Percentiles rank a stretch among this genome's conserved stretches.
phyloP scores from a whole-genome alignment of 2,329 filamentous ascomycete genomes.

The Fusarium compactum region DNA sequence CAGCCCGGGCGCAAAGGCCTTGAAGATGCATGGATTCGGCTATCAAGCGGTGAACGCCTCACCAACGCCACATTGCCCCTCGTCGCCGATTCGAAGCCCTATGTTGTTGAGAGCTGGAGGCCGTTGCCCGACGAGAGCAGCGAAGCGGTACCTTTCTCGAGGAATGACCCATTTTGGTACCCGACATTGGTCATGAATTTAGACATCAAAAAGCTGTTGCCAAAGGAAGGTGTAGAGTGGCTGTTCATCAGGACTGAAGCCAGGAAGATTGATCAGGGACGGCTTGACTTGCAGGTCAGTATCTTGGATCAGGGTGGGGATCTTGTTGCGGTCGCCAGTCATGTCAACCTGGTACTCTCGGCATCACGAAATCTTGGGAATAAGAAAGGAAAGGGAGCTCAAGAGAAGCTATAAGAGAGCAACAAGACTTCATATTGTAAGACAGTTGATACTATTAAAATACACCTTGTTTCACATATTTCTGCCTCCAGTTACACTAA shows the following conservation, averaged over 20 bases:
- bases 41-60: background rate
- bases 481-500: background rate
- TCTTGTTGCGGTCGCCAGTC: background rate
- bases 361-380: background rate
- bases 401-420: background rate
- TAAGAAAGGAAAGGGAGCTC: fast-evolving
- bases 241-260: background rate
- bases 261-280: background rate
- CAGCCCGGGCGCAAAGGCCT: background rate
- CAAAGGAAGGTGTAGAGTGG: background rate
- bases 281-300: background rate
- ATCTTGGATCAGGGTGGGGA: background rate
- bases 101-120: background rate
- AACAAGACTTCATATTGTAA: too few species aligned
- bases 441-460: too few species aligned
- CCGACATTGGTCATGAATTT: background rate
- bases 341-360: background rate
- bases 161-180: background rate
- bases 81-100: background rate
- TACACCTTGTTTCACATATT: background rate
- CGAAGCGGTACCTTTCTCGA: background rate
- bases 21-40: background rate
- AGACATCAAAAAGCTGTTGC: background rate
- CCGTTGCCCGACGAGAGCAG: background rate
- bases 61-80: background rate